Conservation (phyloP, 2,329 filamentous ascomycete genomes). For the Penicillium sp. region DNA sequence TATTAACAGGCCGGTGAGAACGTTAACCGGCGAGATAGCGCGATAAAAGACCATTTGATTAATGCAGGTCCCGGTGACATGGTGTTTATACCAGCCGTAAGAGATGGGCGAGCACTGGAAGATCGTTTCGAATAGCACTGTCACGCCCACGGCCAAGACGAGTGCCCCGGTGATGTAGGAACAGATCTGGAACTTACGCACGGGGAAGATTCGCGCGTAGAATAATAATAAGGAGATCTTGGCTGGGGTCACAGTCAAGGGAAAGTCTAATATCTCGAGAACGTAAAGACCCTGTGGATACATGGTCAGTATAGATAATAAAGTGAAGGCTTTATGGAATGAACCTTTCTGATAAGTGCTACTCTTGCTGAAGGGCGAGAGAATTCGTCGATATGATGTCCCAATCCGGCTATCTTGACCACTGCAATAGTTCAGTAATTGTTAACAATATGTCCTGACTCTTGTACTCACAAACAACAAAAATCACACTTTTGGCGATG, state of each 20-base stretch:
- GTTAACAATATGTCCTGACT: neutral
- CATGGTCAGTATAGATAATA: neutral
- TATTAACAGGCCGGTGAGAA: slow-evolving; percentile 10
- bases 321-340: neutral
- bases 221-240: slow-evolving; percentile 25
- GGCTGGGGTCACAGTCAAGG: slow-evolving; percentile 20
- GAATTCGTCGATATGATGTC: slow-evolving; percentile 13
- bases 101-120: slow-evolving; percentile 22
- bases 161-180: slow-evolving; percentile 17
- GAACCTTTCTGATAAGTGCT: slow-evolving; percentile 17
- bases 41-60: slow-evolving; percentile 18
- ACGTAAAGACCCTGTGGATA: slow-evolving; percentile 1
- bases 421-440: slow-evolving; percentile 6
- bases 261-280: slow-evolving; percentile 17
- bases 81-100: slow-evolving; percentile 16
- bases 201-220: slow-evolving; percentile 21
- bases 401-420: slow-evolving; percentile 15
- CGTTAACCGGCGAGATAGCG: slow-evolving; percentile 14
- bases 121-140: slow-evolving; percentile 18
- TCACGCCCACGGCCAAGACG: slow-evolving; percentile 17
- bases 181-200: slow-evolving; percentile 13
- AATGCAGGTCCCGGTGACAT: slow-evolving; percentile 13
- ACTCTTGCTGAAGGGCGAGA: slow-evolving; percentile 6
- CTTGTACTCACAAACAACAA: slow-evolving; percentile 18
- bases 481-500: slow-evolving; percentile 14